A percentile compares a stretch with the other conserved stretches of the same genome.
Evolutionary conservation across 2,329 filamentous ascomycete species (phyloP).

Genomic region (Curvularia eragrostidis): DNA sequence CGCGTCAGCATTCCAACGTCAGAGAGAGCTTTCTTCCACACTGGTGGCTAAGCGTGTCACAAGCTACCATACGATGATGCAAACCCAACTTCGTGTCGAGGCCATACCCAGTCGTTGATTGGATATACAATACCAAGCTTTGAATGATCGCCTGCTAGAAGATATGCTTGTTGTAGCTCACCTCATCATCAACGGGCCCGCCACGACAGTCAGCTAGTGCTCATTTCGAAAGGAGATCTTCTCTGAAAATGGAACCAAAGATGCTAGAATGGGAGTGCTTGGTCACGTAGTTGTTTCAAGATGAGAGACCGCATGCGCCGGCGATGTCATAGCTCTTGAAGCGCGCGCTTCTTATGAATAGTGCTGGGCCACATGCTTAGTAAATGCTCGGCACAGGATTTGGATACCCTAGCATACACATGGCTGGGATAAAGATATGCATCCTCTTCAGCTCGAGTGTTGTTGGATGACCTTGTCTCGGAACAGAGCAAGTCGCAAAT

Average conservation of each 20-base stretch:
- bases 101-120: constrained; percentile 6
- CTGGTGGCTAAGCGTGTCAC: background rate
- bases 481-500: background rate
- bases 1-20: constrained; percentile 18
- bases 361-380: background rate
- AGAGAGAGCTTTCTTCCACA: constrained; percentile 10
- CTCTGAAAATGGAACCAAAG: background rate
- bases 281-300: background rate
- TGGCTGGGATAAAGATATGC: background rate
- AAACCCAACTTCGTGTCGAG: constrained; percentile 2
- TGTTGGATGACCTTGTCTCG: background rate
- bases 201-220: constrained; percentile 8
- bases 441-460: constrained; percentile 11
- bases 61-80: constrained; percentile 7
- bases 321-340: background rate
- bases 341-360: background rate
- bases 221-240: background rate
- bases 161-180: constrained; percentile 29
- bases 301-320: background rate
- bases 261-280: background rate
- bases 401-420: background rate
- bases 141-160: constrained; percentile 28
- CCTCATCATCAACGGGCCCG: constrained; percentile 11
- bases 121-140: constrained; percentile 26
- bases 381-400: background rate